Evolutionary conservation across 805 yeast species (phyloP).

Genomic region (Candida hispaniensis): DNA sequence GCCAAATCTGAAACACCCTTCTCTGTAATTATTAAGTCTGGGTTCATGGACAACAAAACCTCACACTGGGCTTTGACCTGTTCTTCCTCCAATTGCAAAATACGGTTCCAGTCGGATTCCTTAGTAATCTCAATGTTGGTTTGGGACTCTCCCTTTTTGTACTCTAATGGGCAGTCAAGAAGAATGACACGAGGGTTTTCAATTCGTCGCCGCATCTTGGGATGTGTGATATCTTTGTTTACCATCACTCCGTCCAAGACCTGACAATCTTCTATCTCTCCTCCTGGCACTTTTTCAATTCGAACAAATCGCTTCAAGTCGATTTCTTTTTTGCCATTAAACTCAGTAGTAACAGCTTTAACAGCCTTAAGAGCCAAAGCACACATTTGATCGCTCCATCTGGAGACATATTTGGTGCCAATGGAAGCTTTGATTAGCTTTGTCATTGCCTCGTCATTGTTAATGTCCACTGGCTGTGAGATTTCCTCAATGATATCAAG

Average conservation of each 20-base stretch:
- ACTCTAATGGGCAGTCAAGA: constrained; percentile 93
- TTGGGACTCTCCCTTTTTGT: constrained; percentile 98
- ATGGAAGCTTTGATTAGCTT: constrained; percentile 80
- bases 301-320: constrained; percentile 89
- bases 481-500: constrained; percentile 75
- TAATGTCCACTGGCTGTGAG: constrained; percentile 71
- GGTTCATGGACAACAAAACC: constrained; percentile 70
- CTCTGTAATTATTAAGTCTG: constrained; percentile 92
- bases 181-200: constrained; percentile 82
- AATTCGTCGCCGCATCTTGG: constrained; percentile 86
- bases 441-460: constrained; percentile 78
- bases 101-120: constrained; percentile 93
- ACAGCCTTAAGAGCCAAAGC: constrained; percentile 79
- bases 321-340: constrained; percentile 56
- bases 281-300: constrained; percentile 95
- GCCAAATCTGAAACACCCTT: constrained; percentile 98
- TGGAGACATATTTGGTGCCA: constrained; percentile 87
- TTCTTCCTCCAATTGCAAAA: constrained; percentile 94
- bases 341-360: constrained; percentile 57
- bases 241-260: constrained; percentile 87
- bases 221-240: constrained; percentile 97
- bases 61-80: constrained; percentile 85
- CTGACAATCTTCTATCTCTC: constrained; percentile 80
- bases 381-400: constrained; percentile 91
- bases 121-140: constrained; percentile 94